Evolutionary conservation across 805 yeast genomes (phyloP).

Genomic region (Lipomyces sp.): DNA sequence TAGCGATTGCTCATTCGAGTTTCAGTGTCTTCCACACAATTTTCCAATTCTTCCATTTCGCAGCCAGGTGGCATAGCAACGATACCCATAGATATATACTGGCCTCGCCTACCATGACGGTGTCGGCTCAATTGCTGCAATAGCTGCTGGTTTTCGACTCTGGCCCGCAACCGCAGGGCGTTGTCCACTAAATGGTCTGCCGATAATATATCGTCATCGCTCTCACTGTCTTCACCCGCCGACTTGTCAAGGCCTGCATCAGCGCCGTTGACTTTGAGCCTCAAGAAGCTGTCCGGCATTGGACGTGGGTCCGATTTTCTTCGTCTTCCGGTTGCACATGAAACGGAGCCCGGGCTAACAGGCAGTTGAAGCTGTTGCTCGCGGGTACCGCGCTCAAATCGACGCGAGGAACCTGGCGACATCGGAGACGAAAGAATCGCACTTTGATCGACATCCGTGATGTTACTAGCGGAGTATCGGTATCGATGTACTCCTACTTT

Average conservation of each 20-base stretch:
- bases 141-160: conserved; percentile 4
- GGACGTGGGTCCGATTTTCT: conserved; percentile 3
- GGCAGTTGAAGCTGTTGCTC: background rate
- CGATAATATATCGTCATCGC: background rate
- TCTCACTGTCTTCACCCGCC: background rate
- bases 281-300: background rate
- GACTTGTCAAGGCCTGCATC: background rate
- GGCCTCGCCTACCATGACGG: background rate
- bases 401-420: background rate
- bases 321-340: background rate
- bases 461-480: background rate
- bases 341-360: background rate
- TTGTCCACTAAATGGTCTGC: background rate
- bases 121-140: background rate
- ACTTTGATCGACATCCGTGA: background rate
- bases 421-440: background rate
- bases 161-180: conserved; percentile 3
- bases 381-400: background rate
- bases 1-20: background rate
- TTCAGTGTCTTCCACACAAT: background rate
- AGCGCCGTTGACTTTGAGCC: background rate
- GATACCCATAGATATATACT: background rate
- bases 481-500: background rate
- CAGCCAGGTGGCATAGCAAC: background rate
- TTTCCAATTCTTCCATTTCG: background rate